Base-by-base conservation (phyloP, 345 rosid genomes). In the Eucalyptus rudis region DNA sequence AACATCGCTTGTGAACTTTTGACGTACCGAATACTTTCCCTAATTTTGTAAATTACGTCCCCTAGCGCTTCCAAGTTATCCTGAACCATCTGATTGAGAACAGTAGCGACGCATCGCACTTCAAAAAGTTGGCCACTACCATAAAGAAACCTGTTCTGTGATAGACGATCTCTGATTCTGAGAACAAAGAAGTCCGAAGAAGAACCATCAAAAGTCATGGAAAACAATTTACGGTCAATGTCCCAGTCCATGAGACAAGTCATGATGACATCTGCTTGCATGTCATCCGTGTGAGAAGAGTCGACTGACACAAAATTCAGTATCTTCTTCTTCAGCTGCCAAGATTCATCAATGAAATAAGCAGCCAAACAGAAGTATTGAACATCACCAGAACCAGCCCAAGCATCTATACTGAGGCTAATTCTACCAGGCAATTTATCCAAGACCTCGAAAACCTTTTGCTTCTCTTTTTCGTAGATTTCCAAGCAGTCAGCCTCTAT, bases 171-270 rank as follows among this genome's bases (percentile, higher is more conserved):
- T 90, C 94, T 94, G 90, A 96, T 94, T 89, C 92, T 94, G 45
- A 89, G 89, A 59, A 93, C 94, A 49, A 96, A 90, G 64, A 87
- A 89, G 86, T 94, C 94, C 88, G 90, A 90, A 62, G 92, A 89
- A 89, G 89, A 89, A 66, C 94, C 93, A 89, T 94, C 96, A 62
- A 92, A 93, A 27, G 95, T 93, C 94, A 94, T 90, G 47, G 96
- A 94, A 88, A 96, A 96, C 91, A 96, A 90, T 91, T 94, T 96
- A 33, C 96, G 92, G 85, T 96, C 97, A 54, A 96, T 96, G 92
- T 95, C 98, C 98, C 98, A 96, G 24, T 96, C 97, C 99, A 95
- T 93, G 66, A 96, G 93, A 90, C 95, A 94, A 8, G 91, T 66
- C 90, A 95, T 96, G 66, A 96, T 90, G 59, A 90, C 95, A 71